A percentile compares a stretch with the other conserved stretches of the same genome.
Evolutionary conservation across 768 basidiomycete species (phyloP).

Genomic region (Boletus sp.): DNA sequence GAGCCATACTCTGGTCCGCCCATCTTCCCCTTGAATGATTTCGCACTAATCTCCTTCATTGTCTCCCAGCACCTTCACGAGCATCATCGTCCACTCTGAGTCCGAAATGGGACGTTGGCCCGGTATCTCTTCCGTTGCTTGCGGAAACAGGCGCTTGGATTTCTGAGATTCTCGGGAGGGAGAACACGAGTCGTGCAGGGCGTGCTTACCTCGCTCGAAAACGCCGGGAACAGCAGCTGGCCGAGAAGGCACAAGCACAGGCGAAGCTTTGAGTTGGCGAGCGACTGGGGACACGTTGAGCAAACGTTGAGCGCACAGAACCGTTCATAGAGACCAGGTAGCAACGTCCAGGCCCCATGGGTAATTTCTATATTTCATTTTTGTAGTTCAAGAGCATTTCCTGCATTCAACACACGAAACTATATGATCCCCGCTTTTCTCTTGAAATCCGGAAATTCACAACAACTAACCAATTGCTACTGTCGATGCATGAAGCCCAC

Average conservation of each 20-base stretch:
- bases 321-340: not conserved
- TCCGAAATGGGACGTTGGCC: constrained; percentile 32
- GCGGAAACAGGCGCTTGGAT: constrained; percentile 85
- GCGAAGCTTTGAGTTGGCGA: constrained; percentile 6
- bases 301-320: not conserved
- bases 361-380: not conserved
- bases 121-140: constrained; percentile 61
- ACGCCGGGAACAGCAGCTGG: constrained; percentile 31
- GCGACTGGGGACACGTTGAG: not conserved
- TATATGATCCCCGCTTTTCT: not conserved
- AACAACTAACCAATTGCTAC: not conserved
- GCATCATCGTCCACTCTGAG: not conserved
- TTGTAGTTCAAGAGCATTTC: not conserved
- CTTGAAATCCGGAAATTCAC: not conserved
- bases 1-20: constrained; percentile 21
- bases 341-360: not conserved
- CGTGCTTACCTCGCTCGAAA: constrained; percentile 60
- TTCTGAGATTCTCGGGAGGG: constrained; percentile 57
- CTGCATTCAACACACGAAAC: not conserved
- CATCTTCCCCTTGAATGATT: not conserved
- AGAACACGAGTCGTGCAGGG: constrained; percentile 75
- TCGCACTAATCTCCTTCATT: not conserved
- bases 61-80: not conserved
- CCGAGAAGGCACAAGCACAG: constrained; percentile 11
- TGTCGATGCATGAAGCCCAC: not conserved